These are phyloP conservation scores for Microbotryomycetes sp. DNA, from an alignment of 1,284 basidiomycete genomes.

Conservation along the genomic window DNA sequence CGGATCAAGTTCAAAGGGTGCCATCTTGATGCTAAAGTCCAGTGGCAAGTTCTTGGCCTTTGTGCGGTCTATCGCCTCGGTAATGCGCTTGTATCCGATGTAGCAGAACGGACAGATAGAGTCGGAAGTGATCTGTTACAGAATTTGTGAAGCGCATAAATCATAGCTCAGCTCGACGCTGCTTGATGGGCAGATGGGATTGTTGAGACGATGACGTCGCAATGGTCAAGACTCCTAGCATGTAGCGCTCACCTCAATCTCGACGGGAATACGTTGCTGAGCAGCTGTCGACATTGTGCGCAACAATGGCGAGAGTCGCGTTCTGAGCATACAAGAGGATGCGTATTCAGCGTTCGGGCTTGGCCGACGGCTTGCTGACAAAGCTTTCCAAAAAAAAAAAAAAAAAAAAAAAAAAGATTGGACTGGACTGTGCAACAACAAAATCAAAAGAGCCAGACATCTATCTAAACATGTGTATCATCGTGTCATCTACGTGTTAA, in stretches of 20 bases:
- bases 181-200: not conserved
- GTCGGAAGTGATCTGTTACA: not conserved
- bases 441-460: not conserved
- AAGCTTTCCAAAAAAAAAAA: too few relatives aligned
- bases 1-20: slow-evolving; percentile 59
- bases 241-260: slow-evolving; percentile 16
- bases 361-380: too few relatives aligned
- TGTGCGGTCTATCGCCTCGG: slow-evolving; percentile 52
- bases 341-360: too few relatives aligned
- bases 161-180: not conserved
- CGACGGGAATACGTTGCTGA: slow-evolving; percentile 2
- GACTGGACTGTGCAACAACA: not conserved
- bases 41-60: slow-evolving; percentile 56
- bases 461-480: not conserved
- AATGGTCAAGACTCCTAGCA: not conserved
- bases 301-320: too few relatives aligned
- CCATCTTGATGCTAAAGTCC: slow-evolving; percentile 61
- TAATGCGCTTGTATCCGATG: slow-evolving; percentile 62
- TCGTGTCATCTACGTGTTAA: not conserved
- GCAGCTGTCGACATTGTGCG: slow-evolving; percentile 10
- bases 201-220: not conserved
- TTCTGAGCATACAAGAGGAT: too few relatives aligned
- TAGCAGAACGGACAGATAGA: slow-evolving; percentile 29
- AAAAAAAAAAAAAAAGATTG: too few relatives aligned
- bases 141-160: not conserved